A percentile compares a stretch with the other conserved stretches of the same genome.
Conservation (phyloP, 257 asterid species). For the Pogostemon cablin region DNA sequence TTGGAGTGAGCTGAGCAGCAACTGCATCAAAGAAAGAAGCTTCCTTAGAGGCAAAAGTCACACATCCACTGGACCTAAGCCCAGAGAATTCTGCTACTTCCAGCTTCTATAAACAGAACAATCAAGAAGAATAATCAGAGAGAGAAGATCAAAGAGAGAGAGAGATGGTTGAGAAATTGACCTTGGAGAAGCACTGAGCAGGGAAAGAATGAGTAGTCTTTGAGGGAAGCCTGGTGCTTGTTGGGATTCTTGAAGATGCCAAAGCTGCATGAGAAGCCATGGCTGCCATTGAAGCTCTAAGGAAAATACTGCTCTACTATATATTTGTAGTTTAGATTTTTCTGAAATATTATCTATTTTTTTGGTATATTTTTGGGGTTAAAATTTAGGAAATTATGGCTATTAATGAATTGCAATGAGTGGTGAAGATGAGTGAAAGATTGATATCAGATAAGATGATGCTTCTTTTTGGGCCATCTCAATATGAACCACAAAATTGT, state of each 20-base stretch:
- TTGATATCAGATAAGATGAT: constrained; percentile 65
- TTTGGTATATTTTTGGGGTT: not conserved
- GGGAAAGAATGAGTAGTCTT: constrained; percentile 53
- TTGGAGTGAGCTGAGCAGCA: constrained; percentile 69
- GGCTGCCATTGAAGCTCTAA: constrained; percentile 50
- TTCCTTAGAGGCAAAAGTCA: constrained; percentile 52
- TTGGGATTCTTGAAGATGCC: constrained; percentile 85
- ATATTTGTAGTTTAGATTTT: constrained; percentile 29
- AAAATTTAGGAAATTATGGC: constrained; percentile 43
- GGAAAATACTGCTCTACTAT: not conserved
- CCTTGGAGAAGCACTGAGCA: constrained; percentile 76
- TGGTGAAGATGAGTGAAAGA: constrained; percentile 55
- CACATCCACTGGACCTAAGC: constrained; percentile 62
- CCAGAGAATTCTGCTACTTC: constrained; percentile 76
- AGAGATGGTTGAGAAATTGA: constrained; percentile 21
- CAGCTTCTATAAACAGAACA: constrained; percentile 44
- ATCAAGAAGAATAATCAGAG: constrained; percentile 12
- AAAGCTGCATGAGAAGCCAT: constrained; percentile 94
- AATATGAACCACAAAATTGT: constrained; percentile 54
- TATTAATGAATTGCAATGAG: constrained; percentile 47
- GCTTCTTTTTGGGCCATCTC: constrained; percentile 39
- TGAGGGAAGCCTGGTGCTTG: constrained; percentile 59
- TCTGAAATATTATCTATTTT: constrained; percentile 2
- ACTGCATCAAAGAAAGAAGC: constrained; percentile 68
- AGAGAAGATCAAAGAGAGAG: constrained; percentile 13